phyloP scores from a whole-genome alignment of 2,329 filamentous ascomycete species.

The Pseudopyricularia cyperi region DNA sequence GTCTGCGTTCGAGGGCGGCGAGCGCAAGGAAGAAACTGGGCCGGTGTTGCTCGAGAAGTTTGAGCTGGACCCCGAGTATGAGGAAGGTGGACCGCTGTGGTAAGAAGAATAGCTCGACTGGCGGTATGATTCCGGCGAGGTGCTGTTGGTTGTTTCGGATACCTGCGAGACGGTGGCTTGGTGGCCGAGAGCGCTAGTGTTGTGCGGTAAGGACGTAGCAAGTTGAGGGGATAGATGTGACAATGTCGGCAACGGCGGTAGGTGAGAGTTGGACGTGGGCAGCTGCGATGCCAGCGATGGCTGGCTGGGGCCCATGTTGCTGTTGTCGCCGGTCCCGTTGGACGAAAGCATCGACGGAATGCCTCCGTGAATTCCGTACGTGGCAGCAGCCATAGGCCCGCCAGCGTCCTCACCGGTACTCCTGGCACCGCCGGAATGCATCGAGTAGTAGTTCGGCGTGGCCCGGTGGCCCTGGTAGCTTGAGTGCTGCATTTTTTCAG shows the following conservation, averaged over 20 bases:
- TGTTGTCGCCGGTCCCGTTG: background rate
- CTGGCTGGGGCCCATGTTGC: background rate
- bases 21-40: background rate
- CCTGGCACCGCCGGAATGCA: background rate
- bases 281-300: background rate
- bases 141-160: background rate
- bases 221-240: background rate
- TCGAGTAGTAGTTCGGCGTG: background rate
- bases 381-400: background rate
- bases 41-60: background rate
- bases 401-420: background rate
- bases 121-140: background rate
- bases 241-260: background rate
- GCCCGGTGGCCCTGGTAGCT: background rate
- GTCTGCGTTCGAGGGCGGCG: background rate
- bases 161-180: background rate
- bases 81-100: background rate
- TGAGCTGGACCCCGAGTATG: background rate
- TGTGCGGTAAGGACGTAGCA: background rate
- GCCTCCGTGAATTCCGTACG: background rate
- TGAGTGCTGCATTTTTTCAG: background rate
- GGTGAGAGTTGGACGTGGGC: background rate
- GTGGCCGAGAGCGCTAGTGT: background rate
- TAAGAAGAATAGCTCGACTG: background rate
- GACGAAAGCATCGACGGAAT: background rate